Base-by-base conservation (phyloP, 805 yeast species). In the Candida odintsovae region DNA sequence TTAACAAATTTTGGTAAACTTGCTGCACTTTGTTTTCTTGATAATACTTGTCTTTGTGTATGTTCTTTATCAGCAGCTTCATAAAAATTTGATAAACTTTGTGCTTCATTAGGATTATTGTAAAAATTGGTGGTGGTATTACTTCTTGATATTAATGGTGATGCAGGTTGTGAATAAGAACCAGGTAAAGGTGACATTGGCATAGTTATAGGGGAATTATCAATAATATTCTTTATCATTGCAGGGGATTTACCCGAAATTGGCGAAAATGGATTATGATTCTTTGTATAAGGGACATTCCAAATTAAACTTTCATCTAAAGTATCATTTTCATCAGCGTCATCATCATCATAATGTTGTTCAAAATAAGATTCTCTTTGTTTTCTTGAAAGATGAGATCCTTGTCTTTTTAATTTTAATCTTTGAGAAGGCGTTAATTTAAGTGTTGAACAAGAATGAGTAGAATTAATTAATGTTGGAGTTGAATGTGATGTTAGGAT, bases 101-200 rank as follows among this genome's bases (percentile, higher is more conserved):
- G 49, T 2, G 62, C 61, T 38, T 57, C 64, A 38, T 53, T 57
- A 6, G 53, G 51, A 35, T 48, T 43, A 35, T 25, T 42, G 36
- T 56, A 56, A 35, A 55, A 50, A 1, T 31, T 16, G 28, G 40
- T 33, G 31, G 15, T 9, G 49, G 43, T 11, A 37, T 31, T 18
- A 29, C 35, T 12, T 41, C 21, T 41, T 19, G 20, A 11, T 9
- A 37, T 9, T 37, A 40, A 26, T n/a, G 41, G 50, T 35, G 41
- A 12, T 19, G 40, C 6, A 35, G 50, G 31, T 28, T 36, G 18
- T 19, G 52, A 43, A 7, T 16, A 35, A 2, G 51, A 42, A 6
- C 79, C 80, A 4, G 80, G 80, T 10, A 77, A 56, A 12, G 81
- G 81, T 16, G 75, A 67, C 43, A 77, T 70, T n/a, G 77, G 75